Percentiles rank a stretch among this genome's conserved stretches.
Conservation (phyloP, 208 protist species). For the Blechomonas ayalai region DNA sequence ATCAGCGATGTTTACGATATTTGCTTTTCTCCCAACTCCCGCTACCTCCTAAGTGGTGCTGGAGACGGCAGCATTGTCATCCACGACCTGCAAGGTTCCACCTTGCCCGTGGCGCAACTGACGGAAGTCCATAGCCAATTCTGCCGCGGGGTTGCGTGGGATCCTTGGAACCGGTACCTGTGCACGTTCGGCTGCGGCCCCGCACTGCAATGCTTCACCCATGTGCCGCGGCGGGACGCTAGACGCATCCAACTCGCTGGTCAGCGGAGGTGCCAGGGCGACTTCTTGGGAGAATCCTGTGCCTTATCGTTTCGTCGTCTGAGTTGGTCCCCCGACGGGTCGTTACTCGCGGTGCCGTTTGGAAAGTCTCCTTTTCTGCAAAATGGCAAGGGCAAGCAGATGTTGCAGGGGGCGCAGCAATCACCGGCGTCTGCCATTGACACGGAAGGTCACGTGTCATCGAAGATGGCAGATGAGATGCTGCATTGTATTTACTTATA, state of each 20-base stretch:
- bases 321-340: conserved; percentile 73
- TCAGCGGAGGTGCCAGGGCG: conserved; percentile 50
- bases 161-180: conserved; percentile 68
- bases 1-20: conserved; percentile 83
- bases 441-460: conserved; percentile 10
- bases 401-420: neutral
- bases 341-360: conserved; percentile 69
- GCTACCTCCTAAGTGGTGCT: conserved; percentile 65
- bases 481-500: conserved; percentile 79
- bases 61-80: conserved; percentile 76
- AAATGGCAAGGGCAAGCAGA: conserved; percentile 2
- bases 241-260: conserved; percentile 38
- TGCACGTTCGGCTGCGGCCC: conserved; percentile 63
- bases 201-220: conserved; percentile 60
- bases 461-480: conserved; percentile 28
- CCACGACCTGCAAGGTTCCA: conserved; percentile 62
- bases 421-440: neutral
- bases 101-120: conserved; percentile 63
- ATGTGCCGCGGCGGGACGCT: conserved; percentile 21
- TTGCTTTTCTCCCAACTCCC: conserved; percentile 77
- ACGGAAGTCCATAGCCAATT: conserved; percentile 65
- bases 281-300: conserved; percentile 73
- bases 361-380: conserved; percentile 33
- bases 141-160: conserved; percentile 83
- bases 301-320: conserved; percentile 68